Conservation (phyloP, 148 eudicot species). For the Fagopyrum homotropicum region DNA sequence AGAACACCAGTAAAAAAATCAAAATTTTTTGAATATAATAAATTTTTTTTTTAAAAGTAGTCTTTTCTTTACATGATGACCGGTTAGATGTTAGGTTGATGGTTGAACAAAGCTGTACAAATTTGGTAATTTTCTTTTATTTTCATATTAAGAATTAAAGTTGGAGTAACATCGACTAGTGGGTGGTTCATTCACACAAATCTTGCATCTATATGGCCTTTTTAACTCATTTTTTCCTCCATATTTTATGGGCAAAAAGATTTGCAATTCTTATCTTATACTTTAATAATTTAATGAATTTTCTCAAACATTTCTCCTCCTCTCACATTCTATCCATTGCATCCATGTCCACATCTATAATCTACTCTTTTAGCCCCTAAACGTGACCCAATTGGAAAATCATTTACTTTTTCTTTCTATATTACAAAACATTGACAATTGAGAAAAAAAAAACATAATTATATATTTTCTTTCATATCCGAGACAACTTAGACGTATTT, state of each 20-base stretch:
- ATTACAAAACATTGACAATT: neutral
- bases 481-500: too few species aligned
- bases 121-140: neutral
- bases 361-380: neutral
- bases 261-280: neutral
- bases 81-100: neutral
- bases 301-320: slow-evolving; percentile 5
- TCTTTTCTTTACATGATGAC: too few species aligned
- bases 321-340: slow-evolving; percentile 1
- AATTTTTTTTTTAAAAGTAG: too few species aligned
- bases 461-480: neutral
- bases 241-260: neutral
- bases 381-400: neutral
- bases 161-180: neutral
- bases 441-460: neutral
- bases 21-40: too few species aligned
- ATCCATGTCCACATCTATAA: neutral
- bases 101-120: slow-evolving; percentile 1
- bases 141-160: neutral
- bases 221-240: neutral
- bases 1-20: too few species aligned
- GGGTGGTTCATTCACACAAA: slow-evolving; percentile 7
- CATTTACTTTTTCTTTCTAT: neutral
- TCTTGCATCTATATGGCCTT: slow-evolving; percentile 1
- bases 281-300: neutral